Evolutionary conservation across 2,329 filamentous ascomycete genomes (phyloP).

Genomic region (Gyromitra esculenta): DNA sequence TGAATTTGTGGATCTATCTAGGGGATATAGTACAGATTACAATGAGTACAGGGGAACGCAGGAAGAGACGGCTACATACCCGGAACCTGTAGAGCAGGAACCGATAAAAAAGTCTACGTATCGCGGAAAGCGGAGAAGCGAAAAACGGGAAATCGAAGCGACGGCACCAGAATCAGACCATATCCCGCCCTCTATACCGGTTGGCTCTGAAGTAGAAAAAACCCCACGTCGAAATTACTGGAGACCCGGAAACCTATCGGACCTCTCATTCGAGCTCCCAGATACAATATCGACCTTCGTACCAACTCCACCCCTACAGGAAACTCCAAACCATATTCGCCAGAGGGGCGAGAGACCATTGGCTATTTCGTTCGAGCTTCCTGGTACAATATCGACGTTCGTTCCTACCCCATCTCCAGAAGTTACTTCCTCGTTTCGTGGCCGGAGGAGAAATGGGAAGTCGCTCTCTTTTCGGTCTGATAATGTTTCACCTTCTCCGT

Average conservation of each 20-base stretch:
- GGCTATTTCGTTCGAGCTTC: background rate
- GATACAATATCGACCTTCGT: background rate
- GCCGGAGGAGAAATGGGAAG: background rate
- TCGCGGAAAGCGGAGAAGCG: background rate
- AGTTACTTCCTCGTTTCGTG: background rate
- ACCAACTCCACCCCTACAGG: background rate
- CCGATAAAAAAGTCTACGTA: background rate
- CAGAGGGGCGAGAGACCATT: background rate
- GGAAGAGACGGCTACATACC: background rate
- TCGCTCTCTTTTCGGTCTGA: background rate
- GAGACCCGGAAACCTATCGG: background rate
- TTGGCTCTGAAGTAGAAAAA: background rate
- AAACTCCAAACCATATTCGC: background rate
- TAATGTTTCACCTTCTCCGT: background rate
- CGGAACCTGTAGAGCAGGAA: background rate
- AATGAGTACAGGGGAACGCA: no score
- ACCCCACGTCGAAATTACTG: background rate
- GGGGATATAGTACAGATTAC: background rate
- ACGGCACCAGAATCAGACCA: background rate
- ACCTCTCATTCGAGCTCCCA: background rate
- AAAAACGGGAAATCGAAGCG: background rate
- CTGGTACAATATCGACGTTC: background rate
- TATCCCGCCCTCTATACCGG: background rate
- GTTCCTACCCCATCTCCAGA: background rate
- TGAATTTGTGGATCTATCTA: background rate